Evolutionary conservation across 495 filamentous ascomycete genomes (phyloP), one percentile per base, ranked within the genome.

Genomic region (Lophiotrema nucula): DNA sequence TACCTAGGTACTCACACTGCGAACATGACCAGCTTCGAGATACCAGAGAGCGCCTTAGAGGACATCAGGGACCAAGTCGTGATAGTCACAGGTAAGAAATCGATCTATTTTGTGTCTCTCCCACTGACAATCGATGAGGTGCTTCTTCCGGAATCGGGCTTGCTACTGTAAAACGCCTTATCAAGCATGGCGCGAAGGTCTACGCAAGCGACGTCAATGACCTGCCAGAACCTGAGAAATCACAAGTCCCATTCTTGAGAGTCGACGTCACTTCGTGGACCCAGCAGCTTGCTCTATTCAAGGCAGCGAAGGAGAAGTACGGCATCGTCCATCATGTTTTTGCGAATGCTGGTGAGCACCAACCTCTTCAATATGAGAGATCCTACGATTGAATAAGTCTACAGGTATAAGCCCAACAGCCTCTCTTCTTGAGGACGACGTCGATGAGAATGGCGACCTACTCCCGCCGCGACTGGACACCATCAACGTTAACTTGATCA

Each of bases 61-160:
- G 67, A 64, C 35, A 58, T 81, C 47, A 75, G 72, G 43, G 73
- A 70, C 37, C 73, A 79, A 56, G 71, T 77, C 5, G 66, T 80
- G 11, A 58, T 81, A 43, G 73, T 81, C 31, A 81, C 79, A 38
- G 78, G 78, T 81, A 64, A 4, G 59, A 10, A 13, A 11, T 19
- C n/a, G 41, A 26, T 28, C 25, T 5, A 23, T 46, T 25, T 46
- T 24, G 25, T 37, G 39, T 5, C 2, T 23, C 4, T 10, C 28
- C 62, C 12, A 64, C 59, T 50, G 0, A 47, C 26, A 44, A 16
- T 16, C 21, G 15, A 47, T 47, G 6, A 82, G 79, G 79, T 42
- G 74, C 74, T 28, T 73, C 73, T 0, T 77, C 77, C 18, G 79
- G 79, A 21, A 82, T 82, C 28, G 78, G 79, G 25, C 63, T 73